A percentile compares a stretch with the other conserved stretches of the same genome.
These are phyloP conservation scores for Dothistroma septosporum DNA, from an alignment of 2,329 filamentous ascomycete genomes.

Conservation along the genomic window DNA sequence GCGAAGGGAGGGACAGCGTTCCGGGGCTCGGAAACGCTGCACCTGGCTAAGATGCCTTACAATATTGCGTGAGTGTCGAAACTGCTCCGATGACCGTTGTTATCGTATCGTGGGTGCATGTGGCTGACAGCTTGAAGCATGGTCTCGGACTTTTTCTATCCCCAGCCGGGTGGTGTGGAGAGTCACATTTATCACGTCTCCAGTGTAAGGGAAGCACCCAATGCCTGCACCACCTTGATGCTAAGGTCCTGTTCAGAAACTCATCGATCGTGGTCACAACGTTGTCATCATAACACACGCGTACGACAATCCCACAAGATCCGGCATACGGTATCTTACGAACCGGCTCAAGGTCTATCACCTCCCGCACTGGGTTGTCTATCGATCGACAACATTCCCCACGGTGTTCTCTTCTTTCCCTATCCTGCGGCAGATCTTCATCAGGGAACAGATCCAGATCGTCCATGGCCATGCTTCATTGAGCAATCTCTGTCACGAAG, in stretches of 20 bases:
- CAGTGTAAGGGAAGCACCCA: slow-evolving; percentile 49
- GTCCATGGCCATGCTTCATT: slow-evolving; percentile 96
- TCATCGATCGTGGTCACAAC: slow-evolving; percentile 96
- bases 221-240: neutral
- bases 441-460: slow-evolving; percentile 92
- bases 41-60: slow-evolving; percentile 54
- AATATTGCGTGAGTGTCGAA: slow-evolving; percentile 58
- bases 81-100: neutral
- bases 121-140: slow-evolving; percentile 54
- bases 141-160: slow-evolving; percentile 99
- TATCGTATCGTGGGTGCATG: neutral
- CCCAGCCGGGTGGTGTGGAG: slow-evolving; percentile 90
- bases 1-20: too few relatives aligned
- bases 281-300: slow-evolving; percentile 97
- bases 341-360: slow-evolving; percentile 99
- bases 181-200: slow-evolving; percentile 98
- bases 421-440: slow-evolving; percentile 92
- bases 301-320: slow-evolving; percentile 65
- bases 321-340: slow-evolving; percentile 88
- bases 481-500: slow-evolving; percentile 90
- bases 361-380: slow-evolving; percentile 92
- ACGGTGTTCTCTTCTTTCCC: slow-evolving; percentile 99
- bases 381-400: slow-evolving; percentile 86
- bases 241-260: slow-evolving; percentile 55
- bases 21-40: too few relatives aligned